phyloP scores from a whole-genome alignment of 306 rosid species.

The Corylus americana region DNA sequence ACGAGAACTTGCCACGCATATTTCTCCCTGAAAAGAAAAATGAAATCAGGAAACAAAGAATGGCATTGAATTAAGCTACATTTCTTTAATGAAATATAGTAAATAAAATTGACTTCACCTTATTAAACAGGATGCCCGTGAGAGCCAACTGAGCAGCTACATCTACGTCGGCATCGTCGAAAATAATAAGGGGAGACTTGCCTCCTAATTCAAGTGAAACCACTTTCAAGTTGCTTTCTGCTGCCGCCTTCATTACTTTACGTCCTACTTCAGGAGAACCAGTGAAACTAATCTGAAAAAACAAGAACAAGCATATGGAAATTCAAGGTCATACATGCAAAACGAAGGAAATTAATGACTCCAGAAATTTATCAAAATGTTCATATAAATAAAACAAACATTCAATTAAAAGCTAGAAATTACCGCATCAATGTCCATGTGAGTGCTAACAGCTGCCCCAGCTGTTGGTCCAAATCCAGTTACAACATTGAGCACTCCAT shows the following conservation, averaged over 20 bases:
- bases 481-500: slow-evolving; percentile 81
- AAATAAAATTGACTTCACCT: slow-evolving; percentile 42
- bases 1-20: slow-evolving; percentile 51
- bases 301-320: not conserved
- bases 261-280: slow-evolving; percentile 90
- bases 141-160: slow-evolving; percentile 80
- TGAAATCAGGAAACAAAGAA: not conserved
- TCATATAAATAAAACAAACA: not conserved
- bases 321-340: not conserved
- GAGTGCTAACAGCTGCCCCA: slow-evolving; percentile 71
- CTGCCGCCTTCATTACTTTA: slow-evolving; percentile 75
- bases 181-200: slow-evolving; percentile 76
- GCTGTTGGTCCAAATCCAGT: slow-evolving; percentile 84
- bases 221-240: slow-evolving; percentile 70
- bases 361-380: not conserved
- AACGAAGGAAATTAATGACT: not conserved
- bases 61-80: not conserved
- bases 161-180: slow-evolving; percentile 74
- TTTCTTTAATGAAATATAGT: not conserved
- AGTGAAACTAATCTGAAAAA: slow-evolving; percentile 47
- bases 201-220: slow-evolving; percentile 93
- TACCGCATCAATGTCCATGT: slow-evolving; percentile 86
- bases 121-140: slow-evolving; percentile 53
- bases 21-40: slow-evolving; percentile 41
- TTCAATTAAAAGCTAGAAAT: slow-evolving; percentile 1